Conservation (phyloP, 108 stramenopile genomes). For the Aurantiochytrium sp. region DNA sequence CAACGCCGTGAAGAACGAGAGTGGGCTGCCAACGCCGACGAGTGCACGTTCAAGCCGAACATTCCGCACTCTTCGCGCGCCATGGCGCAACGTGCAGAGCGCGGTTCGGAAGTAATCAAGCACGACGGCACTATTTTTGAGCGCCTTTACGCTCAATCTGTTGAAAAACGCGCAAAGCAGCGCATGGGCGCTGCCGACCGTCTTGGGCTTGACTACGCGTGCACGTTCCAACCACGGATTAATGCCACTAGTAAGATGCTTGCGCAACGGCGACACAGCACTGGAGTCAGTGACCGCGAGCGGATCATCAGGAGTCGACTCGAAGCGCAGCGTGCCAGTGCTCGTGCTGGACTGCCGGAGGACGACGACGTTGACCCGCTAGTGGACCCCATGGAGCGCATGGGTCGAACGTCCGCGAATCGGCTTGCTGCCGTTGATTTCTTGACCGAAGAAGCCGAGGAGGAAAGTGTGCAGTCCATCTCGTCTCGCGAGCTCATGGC, state of each 20-base stretch:
- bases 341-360: neutral
- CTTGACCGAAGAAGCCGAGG: neutral
- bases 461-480: neutral
- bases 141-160: neutral
- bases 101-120: neutral
- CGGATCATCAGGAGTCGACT: neutral
- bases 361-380: neutral
- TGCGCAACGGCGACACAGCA: neutral
- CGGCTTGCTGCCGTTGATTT: neutral
- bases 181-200: neutral
- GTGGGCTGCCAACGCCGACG: neutral
- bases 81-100: neutral
- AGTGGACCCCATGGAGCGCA: neutral
- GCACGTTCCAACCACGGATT: neutral
- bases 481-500: neutral
- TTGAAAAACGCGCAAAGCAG: neutral
- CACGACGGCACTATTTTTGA: neutral
- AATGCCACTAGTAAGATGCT: neutral
- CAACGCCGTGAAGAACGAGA: neutral
- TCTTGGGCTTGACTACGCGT: neutral
- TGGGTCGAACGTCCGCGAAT: neutral
- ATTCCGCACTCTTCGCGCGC: neutral
- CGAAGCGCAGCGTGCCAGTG: neutral
- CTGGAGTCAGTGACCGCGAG: neutral
- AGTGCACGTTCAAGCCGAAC: neutral